phyloP scores from a whole-genome alignment of 306 rosid genomes.

The Acacia crassicarpa region DNA sequence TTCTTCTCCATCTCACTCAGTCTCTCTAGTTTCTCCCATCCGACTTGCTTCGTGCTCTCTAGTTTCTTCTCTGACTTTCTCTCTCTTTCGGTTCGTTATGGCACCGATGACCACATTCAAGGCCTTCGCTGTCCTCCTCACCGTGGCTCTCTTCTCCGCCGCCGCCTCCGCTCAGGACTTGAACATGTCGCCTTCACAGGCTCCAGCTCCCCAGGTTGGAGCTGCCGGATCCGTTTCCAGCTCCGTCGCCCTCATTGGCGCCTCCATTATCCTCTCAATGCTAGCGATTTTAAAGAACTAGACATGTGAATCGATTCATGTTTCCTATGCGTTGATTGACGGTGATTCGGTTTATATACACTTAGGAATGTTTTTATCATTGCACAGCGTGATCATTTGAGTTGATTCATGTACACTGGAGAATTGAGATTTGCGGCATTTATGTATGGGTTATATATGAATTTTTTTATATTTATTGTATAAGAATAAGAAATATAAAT shows the following conservation, averaged over 20 bases:
- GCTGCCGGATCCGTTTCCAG: constrained; percentile 26
- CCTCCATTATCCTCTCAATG: constrained; percentile 22
- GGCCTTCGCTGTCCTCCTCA: constrained; percentile 6
- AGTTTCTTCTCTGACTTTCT: neutral
- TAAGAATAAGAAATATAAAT: neutral
- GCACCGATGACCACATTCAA: constrained; percentile 30
- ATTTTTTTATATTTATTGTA: neutral
- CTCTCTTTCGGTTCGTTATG: constrained; percentile 21
- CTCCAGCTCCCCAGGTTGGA: constrained; percentile 32
- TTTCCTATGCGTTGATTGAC: neutral
- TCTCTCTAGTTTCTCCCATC: neutral
- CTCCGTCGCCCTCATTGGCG: constrained; percentile 36
- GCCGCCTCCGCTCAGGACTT: constrained; percentile 38
- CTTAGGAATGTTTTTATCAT: neutral
- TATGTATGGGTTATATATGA: neutral
- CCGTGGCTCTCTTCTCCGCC: constrained; percentile 21
- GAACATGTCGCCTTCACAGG: neutral
- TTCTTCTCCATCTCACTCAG: neutral
- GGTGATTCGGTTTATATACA: no score
- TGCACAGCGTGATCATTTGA: neutral
- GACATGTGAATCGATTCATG: neutral
- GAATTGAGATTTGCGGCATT: neutral
- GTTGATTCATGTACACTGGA: neutral
- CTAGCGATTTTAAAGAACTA: constrained; percentile 12
- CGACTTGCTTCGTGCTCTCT: neutral